phyloP scores from a whole-genome alignment of 352 stramenopile species.

The Peronosclerospora sorghi region DNA sequence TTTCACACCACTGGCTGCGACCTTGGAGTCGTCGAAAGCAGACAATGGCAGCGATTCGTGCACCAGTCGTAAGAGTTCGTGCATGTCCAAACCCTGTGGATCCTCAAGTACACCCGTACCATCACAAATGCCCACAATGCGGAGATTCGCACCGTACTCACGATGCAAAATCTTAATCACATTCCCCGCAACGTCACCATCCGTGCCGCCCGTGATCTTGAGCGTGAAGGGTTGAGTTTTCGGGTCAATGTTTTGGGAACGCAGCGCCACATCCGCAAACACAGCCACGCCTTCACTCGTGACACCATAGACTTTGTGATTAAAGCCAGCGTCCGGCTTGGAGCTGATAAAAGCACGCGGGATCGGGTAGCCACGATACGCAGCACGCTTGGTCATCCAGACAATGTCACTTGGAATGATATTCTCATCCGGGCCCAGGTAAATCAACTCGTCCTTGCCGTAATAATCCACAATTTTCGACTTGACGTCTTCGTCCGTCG shows the following conservation, averaged over 20 bases:
- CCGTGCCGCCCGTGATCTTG: constrained; percentile 90
- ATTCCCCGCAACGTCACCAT: constrained; percentile 96
- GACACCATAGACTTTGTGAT: constrained; percentile 82
- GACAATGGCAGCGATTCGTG: constrained; percentile 83
- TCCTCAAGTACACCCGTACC: constrained; percentile 92
- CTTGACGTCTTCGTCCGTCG: constrained; percentile 59
- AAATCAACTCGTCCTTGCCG: constrained; percentile 76
- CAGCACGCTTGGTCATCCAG: constrained; percentile 78
- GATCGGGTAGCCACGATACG: constrained; percentile 65
- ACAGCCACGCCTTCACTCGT: constrained; percentile 74
- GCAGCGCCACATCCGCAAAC: constrained; percentile 65
- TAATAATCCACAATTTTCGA: constrained; percentile 71
- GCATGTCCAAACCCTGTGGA: constrained; percentile 89
- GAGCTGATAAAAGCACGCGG: constrained; percentile 78
- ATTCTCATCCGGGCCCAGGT: constrained; percentile 75
- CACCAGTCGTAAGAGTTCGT: constrained; percentile 91
- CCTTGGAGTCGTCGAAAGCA: constrained; percentile 43
- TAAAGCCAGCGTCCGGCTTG: constrained; percentile 76
- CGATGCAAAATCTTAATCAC: constrained; percentile 96
- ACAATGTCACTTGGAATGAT: constrained; percentile 67
- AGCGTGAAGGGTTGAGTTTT: constrained; percentile 62
- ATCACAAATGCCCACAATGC: constrained; percentile 88
- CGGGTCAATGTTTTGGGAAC: constrained; percentile 68
- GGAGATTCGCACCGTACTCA: constrained; percentile 89
- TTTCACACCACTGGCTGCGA: constrained; percentile 34